Percentiles rank a stretch among this genome's conserved stretches.
Evolutionary conservation across 1,284 basidiomycete genomes (phyloP).

Genomic region (Ceratobasidium papillatum): DNA sequence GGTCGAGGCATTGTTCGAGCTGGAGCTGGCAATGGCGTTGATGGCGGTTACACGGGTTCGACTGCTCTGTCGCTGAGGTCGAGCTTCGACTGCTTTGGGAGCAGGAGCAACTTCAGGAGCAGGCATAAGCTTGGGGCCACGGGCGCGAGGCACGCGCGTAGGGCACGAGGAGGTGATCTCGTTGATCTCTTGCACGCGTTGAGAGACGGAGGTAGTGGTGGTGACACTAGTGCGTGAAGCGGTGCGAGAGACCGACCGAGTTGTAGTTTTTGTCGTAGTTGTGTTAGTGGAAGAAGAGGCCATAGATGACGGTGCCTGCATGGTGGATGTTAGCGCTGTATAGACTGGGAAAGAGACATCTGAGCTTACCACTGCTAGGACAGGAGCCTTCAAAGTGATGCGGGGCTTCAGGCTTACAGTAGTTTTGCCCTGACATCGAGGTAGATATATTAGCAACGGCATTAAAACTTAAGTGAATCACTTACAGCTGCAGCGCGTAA

Average conservation of each 20-base stretch:
- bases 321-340: background rate
- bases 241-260: background rate
- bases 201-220: background rate
- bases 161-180: background rate
- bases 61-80: background rate
- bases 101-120: background rate
- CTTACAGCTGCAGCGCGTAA: slow-evolving; percentile 1
- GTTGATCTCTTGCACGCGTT: slow-evolving; percentile 12
- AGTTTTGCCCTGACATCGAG: background rate
- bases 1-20: background rate
- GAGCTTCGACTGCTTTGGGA: background rate
- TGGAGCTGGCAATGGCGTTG: slow-evolving; percentile 16
- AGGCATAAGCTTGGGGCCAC: background rate
- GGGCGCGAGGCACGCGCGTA: background rate
- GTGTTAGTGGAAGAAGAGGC: background rate
- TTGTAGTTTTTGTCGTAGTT: background rate
- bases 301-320: background rate
- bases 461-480: background rate
- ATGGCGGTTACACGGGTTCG: slow-evolving; percentile 3
- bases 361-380: background rate
- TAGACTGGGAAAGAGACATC: background rate
- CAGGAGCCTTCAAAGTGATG: background rate
- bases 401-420: background rate
- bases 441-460: background rate
- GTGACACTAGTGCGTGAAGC: background rate